A percentile compares a stretch with the other conserved stretches of the same genome.
phyloP scores from a whole-genome alignment of 75 land plant genomes.

The Cupressus sempervirens region DNA sequence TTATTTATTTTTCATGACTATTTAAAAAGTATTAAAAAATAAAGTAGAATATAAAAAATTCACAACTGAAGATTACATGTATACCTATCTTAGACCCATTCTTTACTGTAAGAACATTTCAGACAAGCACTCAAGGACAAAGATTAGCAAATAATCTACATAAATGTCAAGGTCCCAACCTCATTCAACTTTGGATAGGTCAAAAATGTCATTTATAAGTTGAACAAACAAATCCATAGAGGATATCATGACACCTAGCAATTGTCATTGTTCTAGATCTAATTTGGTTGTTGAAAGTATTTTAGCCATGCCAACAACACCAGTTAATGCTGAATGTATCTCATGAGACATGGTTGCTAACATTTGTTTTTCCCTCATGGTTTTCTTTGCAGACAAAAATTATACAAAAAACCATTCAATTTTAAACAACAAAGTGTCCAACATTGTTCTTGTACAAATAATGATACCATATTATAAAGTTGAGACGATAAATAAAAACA shows the following conservation, averaged over 20 bases:
- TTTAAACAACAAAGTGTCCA: conserved; percentile 62
- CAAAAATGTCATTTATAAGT: conserved; percentile 87
- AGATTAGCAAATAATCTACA: not conserved
- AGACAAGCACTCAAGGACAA: not conserved
- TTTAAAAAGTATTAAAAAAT: not conserved
- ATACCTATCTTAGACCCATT: not conserved
- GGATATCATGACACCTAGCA: conserved; percentile 68
- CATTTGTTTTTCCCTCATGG: too few species aligned
- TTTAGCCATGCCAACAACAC: too few species aligned
- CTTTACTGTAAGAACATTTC: not conserved
- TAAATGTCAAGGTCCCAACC: conserved; percentile 28
- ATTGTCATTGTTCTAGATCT: too few species aligned
- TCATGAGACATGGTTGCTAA: too few species aligned
- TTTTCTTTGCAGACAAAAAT: too few species aligned
- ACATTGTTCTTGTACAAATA: conserved; percentile 66
- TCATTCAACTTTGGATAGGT: conserved; percentile 89
- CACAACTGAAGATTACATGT: not conserved
- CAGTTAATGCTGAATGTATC: too few species aligned
- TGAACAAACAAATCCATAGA: conserved; percentile 85
- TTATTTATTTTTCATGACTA: not conserved
- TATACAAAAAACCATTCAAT: not conserved
- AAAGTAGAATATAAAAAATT: not conserved
- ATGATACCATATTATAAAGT: not conserved
- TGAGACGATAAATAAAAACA: not conserved
- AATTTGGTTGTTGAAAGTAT: too few species aligned